Conservation (phyloP, 768 basidiomycete species). For the Tylopilus plumbeoviolaceoides region DNA sequence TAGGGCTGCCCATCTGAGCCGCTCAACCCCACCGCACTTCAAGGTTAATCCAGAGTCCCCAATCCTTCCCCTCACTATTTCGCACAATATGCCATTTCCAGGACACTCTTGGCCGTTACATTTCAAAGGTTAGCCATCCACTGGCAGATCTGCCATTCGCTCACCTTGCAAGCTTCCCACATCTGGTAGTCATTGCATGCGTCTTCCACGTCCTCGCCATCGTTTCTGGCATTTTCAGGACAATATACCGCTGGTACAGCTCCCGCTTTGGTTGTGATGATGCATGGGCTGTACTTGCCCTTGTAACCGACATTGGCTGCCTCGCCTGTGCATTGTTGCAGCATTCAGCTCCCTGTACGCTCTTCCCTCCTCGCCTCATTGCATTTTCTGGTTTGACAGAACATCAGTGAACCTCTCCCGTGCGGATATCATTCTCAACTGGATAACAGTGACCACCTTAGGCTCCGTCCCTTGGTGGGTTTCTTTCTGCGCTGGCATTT, state of each 20-base stretch:
- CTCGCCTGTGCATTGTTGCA: slow-evolving; percentile 7
- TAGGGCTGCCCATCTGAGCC: no score
- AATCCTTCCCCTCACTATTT: no score
- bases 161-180: no score
- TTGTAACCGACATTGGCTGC: slow-evolving; percentile 10
- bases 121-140: slow-evolving; percentile 11
- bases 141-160: background rate
- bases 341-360: slow-evolving; percentile 4
- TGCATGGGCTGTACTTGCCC: slow-evolving; percentile 12
- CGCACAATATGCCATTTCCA: slow-evolving; percentile 12
- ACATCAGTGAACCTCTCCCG: background rate
- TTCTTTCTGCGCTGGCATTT: background rate
- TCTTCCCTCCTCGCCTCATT: background rate
- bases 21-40: no score
- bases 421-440: background rate
- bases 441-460: background rate
- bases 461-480: slow-evolving; percentile 13
- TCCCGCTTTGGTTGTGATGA: slow-evolving; percentile 19
- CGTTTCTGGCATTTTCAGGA: slow-evolving; percentile 12
- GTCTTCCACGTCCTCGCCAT: slow-evolving; percentile 11
- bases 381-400: background rate
- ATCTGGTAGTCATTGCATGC: slow-evolving; percentile 2
- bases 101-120: slow-evolving; percentile 12
- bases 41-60: no score
- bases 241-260: slow-evolving; percentile 9